Evolutionary conservation across 2,329 filamentous ascomycete species (phyloP), one percentile per base, ranked within the genome.

Genomic region (Neonectria sp.): DNA sequence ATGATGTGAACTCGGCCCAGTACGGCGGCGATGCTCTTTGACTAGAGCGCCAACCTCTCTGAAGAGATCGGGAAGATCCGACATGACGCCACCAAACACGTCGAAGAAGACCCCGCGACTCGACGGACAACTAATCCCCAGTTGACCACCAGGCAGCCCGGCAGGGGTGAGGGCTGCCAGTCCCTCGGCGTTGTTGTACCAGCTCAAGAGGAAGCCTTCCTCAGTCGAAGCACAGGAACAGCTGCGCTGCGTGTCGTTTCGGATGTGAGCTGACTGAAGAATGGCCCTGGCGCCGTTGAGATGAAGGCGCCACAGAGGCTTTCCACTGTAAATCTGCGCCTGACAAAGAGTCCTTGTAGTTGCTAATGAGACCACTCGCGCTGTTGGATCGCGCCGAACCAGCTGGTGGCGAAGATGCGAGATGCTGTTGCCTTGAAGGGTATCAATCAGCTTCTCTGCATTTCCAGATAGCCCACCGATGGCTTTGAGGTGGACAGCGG

Each of bases 141-240:
- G 40, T 13, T 67, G 62, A 0, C 35, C 35, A 2, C 43, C 29
- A 1, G 62, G n/a, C 1, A 63, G 12, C 2, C 69, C 68, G 2
- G 67, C 24, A 1, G 69, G 66, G 5, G 68, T 71, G 1, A 71
- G 48, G 1, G 69, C 69, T 11, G 69, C 68, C 1, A 71, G 31
- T 29, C 29, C 69, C 24, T 71, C 69, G 3, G 66, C 69, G 24
- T 71, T 71, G 29, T 71, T 66, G 17, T 69, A 71, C 69, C 69
- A 71, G 9, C 69, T 71, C 1, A 63, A 56, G 0, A 71, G n/a
- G 3, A 71, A 71, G 6, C 40, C 35, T 1, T 57, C 48, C 9
- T 27, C 62, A 2, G 37, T 45, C 7, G 49, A 48, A 1, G 13
- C 2, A 2, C 7, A 35, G 0, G 60, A 4, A 3, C 24, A n/a